Conservation (phyloP, 1,284 basidiomycete genomes). For the Entoloma clypeatum region DNA sequence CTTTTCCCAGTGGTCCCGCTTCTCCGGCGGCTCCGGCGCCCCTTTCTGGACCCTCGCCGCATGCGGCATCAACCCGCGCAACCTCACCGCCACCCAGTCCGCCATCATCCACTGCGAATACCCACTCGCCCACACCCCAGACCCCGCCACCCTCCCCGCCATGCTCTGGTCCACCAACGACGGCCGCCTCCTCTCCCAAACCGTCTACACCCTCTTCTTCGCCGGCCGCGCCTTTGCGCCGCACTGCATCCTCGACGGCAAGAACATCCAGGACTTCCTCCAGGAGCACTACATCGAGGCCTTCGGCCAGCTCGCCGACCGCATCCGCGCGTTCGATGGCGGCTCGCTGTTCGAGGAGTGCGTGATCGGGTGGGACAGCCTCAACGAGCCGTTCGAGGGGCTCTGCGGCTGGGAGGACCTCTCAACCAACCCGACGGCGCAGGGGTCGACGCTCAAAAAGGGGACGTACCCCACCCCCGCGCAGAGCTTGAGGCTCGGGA, state of each 20-base stretch:
- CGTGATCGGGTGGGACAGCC: constrained; percentile 93
- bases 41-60: constrained; percentile 94
- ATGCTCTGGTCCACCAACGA: constrained; percentile 99
- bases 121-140: constrained; percentile 55
- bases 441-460: constrained; percentile 75
- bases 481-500: constrained; percentile 82
- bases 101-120: constrained; percentile 91
- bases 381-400: constrained; percentile 95
- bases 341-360: constrained; percentile 81
- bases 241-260: constrained; percentile 85
- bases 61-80: constrained; percentile 86
- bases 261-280: constrained; percentile 94
- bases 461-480: constrained; percentile 85
- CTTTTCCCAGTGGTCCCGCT: constrained; percentile 84
- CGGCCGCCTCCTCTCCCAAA: constrained; percentile 82
- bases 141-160: constrained; percentile 75
- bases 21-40: constrained; percentile 94
- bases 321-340: constrained; percentile 69
- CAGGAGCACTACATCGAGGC: constrained; percentile 85
- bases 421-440: constrained; percentile 57
- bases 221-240: constrained; percentile 89
- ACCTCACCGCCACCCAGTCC: constrained; percentile 81
- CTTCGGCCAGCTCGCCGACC: constrained; percentile 70
- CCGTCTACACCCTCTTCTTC: constrained; percentile 93
- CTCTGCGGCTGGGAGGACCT: constrained; percentile 78